Conservation (phyloP, 1,284 basidiomycete species). For the Rhodotorula glutinis region DNA sequence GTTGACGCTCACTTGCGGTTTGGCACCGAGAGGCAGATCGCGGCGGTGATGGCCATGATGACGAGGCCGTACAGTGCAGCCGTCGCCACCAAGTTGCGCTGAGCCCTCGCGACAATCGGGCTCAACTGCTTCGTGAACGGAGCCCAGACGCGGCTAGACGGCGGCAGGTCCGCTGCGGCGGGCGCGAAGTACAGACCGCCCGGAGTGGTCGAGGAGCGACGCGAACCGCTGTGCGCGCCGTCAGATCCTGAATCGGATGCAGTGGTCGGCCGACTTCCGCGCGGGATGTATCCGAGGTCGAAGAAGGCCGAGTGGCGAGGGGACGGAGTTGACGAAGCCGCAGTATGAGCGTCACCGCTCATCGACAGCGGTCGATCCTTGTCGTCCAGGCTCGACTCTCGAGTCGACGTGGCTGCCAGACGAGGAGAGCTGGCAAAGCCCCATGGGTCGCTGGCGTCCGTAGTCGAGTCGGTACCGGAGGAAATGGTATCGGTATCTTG, state of each 20-base stretch:
- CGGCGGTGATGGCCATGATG: constrained; percentile 21
- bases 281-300: constrained; percentile 34
- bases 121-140: constrained; percentile 24
- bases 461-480: neutral
- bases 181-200: constrained; percentile 35
- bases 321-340: neutral
- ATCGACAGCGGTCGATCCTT: constrained; percentile 1
- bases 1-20: constrained; percentile 7
- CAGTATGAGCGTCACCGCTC: neutral
- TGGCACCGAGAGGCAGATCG: constrained; percentile 30
- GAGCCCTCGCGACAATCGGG: constrained; percentile 27
- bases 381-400: constrained; percentile 1
- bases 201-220: constrained; percentile 23
- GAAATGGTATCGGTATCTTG: neutral
- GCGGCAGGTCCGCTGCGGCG: constrained; percentile 15
- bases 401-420: neutral
- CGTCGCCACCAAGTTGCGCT: constrained; percentile 27
- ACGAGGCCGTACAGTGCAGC: constrained; percentile 24
- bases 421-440: neutral
- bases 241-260: constrained; percentile 11
- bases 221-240: neutral
- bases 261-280: constrained; percentile 9
- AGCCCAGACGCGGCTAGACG: constrained; percentile 20
- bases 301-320: constrained; percentile 8
- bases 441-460: neutral